Percentiles rank a stretch among this genome's conserved stretches.
These are phyloP conservation scores for Barnettozyma pratensis DNA, from an alignment of 805 yeast species.

Conservation along the genomic window DNA sequence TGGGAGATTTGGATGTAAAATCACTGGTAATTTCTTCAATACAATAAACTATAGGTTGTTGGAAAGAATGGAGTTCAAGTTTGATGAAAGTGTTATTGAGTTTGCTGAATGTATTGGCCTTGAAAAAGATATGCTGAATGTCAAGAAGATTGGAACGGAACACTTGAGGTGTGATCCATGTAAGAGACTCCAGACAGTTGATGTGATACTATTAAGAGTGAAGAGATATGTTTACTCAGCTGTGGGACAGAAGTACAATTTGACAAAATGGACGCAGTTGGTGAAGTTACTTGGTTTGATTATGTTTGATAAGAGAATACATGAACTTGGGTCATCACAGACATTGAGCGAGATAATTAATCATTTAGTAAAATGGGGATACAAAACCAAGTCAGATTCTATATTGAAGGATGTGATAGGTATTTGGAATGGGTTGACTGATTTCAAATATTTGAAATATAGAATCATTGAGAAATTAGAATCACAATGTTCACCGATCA, in stretches of 20 bases:
- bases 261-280: not conserved
- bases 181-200: slow-evolving; percentile 3
- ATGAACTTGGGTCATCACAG: not conserved
- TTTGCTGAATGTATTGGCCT: slow-evolving; percentile 10
- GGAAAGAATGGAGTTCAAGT: not conserved
- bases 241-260: not conserved
- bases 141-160: not conserved
- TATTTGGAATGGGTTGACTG: slow-evolving; percentile 5
- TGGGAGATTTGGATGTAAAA: too few relatives aligned
- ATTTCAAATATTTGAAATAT: not conserved
- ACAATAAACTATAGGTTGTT: not conserved
- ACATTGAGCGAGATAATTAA: not conserved
- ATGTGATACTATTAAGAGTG: slow-evolving; percentile 3
- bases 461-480: slow-evolving; percentile 11
- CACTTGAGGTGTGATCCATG: slow-evolving; percentile 5
- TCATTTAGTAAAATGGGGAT: slow-evolving; percentile 7
- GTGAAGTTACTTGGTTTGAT: slow-evolving; percentile 6
- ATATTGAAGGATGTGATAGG: not conserved
- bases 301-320: slow-evolving; percentile 11
- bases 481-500: not conserved
- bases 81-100: not conserved
- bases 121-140: not conserved
- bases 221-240: not conserved
- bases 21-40: slow-evolving; percentile 11
- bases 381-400: not conserved